Evolutionary conservation across 1,284 basidiomycete genomes (phyloP), one percentile per base, ranked within the genome.

Genomic region (Earliella scabrosa): DNA sequence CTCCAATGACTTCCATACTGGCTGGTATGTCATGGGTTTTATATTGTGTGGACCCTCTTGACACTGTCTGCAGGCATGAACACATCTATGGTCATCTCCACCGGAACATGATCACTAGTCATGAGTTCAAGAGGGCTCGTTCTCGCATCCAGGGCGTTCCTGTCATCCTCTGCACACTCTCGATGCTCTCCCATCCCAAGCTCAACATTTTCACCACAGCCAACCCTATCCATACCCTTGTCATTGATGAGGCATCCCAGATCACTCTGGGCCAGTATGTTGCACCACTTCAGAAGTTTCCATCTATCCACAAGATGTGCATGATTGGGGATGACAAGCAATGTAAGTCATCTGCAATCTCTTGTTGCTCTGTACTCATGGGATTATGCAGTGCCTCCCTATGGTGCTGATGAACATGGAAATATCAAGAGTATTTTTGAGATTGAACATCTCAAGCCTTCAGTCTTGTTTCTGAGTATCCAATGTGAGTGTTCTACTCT

Each of bases 311-410:
- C 21, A 91, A 90, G 61, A 68, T 87, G 1, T 85, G 84, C 53
- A 87, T 90, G 58, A 86, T 92, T 70, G 89, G 90, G 9, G 89
- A 92, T 73, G 76, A 88, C 63, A 87, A 83, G 63, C 90, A 92
- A 75, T 78, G 90, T 91, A 60, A 69, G 76, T 32, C 31, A 45
- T 46, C 52, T 41, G 45, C 21, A 27, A 21, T 24, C 11, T 27
- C 21, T 35, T 31, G 21, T 52, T 41, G 35, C 51, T 20, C 41
- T 18, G 23, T 7, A 29, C 45, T 38, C 32, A 44, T 45, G 8
- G 56, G 27, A 44, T 16, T 14, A 7, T 10, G 11, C 49, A 83
- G 82, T 83, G 53, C 75, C 80, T 11, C 82, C 82, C 1, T 77
- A 72, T 65, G 81, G 80, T 11, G 71, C 75, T 57, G 80, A 81